Evolutionary conservation across 257 asterid species (phyloP), one percentile per base, ranked within the genome.

Genomic region (Nicotiana tomentosiformis): DNA sequence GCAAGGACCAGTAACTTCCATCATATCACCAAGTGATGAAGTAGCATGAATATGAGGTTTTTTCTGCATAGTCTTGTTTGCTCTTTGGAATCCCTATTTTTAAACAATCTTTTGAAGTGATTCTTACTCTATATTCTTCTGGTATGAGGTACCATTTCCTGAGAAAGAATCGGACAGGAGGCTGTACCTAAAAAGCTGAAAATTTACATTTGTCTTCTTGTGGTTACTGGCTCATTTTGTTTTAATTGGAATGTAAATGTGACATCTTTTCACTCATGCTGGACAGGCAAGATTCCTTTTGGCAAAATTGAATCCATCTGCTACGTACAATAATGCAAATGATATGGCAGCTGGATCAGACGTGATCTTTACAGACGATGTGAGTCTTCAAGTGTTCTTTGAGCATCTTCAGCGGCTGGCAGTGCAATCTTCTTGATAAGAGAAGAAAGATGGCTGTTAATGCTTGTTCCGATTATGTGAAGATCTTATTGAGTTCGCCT

Each of bases 341-440:
- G 98, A 94, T 83, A 91, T 91, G 98, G 91, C 93, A 69, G 88
- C 95, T 37, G 99, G 98, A 9, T 87, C 97, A 0, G 99, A 96
- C 65, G 93, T 96, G 64, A 96, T 96, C 83, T 93, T 94, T 88
- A 96, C 99, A 0, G 99, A 96, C 86, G 99, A 96, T 70, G 98
- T 93, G 86, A 93, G 98, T 82, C 94, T 96, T 76, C 95, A 93
- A 86, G 98, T 94, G 33, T 96, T 96, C 85, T 86, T 91, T 7
- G 99, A 96, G 87, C 99, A 96, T 88, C 98, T 96, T 82, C 98
- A 94, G 87, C 90, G 97, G 89, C 87, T 96, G 83, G 99, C 98
- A 43, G 98, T 94, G 64, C 98, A 96, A 87, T 95, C 95, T 76
- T 91, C 98, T 82, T 96, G 87, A 92, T 76, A 39, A 60, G 10